Conservation (phyloP, 2,329 filamentous ascomycete species). For the Monilinia fructigena region DNA sequence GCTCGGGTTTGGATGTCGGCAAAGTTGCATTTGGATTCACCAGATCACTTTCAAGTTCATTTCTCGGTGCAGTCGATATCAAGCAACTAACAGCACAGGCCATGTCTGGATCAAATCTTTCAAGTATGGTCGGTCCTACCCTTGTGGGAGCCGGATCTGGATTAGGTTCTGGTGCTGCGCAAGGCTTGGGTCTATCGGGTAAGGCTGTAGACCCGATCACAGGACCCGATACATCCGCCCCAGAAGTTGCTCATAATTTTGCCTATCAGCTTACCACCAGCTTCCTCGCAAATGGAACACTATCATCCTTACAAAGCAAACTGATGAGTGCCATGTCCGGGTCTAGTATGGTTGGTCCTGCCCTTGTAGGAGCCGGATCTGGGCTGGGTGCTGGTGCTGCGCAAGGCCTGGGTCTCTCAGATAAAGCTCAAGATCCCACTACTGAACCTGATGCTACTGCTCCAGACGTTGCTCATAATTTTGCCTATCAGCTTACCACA, state of each 20-base stretch:
- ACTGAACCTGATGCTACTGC: not conserved
- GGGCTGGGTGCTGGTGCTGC: conserved; percentile 18
- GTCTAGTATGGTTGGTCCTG: conserved; percentile 10
- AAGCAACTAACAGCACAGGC: conserved; percentile 14
- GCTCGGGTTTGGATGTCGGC: not conserved
- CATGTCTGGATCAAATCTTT: conserved; percentile 12
- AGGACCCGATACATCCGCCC: not conserved
- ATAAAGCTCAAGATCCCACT: not conserved
- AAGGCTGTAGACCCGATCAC: not conserved
- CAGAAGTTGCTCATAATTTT: conserved; percentile 19
- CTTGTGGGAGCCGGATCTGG: conserved; percentile 14
- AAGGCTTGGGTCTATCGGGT: conserved; percentile 3
- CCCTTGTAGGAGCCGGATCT: conserved; percentile 8
- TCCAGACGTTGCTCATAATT: conserved; percentile 18
- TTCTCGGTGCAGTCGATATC: conserved; percentile 18
- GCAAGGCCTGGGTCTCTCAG: conserved; percentile 5
- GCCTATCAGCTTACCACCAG: conserved; percentile 15
- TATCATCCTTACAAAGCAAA: not conserved
- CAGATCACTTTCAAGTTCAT: conserved; percentile 21
- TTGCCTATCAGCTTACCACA: conserved; percentile 17
- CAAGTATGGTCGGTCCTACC: conserved; percentile 9
- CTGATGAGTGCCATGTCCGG: conserved; percentile 11
- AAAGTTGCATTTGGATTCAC: conserved; percentile 16
- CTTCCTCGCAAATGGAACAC: conserved; percentile 18
- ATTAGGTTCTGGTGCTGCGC: conserved; percentile 18